Evolutionary conservation across 2,329 filamentous ascomycete genomes (phyloP).

Genomic region (Xylariomycetidae sp.): DNA sequence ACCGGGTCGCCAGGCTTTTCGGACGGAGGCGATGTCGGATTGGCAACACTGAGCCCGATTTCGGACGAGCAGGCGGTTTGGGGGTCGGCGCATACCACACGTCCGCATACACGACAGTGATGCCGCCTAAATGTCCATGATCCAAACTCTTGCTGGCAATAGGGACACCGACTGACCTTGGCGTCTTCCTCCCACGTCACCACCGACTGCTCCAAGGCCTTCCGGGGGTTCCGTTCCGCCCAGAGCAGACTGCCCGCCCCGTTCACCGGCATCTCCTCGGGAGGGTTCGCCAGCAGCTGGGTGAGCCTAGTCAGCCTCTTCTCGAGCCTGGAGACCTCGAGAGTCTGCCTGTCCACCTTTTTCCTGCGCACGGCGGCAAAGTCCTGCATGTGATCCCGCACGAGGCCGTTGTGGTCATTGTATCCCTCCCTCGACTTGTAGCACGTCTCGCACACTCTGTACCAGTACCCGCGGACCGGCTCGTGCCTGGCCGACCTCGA

Average conservation of each 20-base stretch:
- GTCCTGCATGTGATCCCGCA: constrained; percentile 65
- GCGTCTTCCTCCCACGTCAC: constrained; percentile 95
- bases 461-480: constrained; percentile 86
- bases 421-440: constrained; percentile 96
- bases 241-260: constrained; percentile 51
- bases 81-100: constrained; percentile 86
- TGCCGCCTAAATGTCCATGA: constrained; percentile 90
- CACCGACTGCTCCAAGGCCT: constrained; percentile 82
- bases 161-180: constrained; percentile 75
- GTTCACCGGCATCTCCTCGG: constrained; percentile 48
- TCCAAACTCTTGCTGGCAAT: constrained; percentile 93
- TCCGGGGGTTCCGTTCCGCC: constrained; percentile 70
- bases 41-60: constrained; percentile 71
- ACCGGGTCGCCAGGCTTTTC: constrained; percentile 41
- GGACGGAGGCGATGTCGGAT: constrained; percentile 39
- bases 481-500: constrained; percentile 86
- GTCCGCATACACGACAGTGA: constrained; percentile 90
- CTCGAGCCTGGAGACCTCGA: constrained; percentile 86
- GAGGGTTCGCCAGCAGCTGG: constrained; percentile 71
- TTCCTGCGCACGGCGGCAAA: constrained; percentile 71
- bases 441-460: constrained; percentile 95
- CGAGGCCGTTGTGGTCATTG: constrained; percentile 75
- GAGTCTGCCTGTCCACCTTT: constrained; percentile 75
- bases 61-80: constrained; percentile 81
- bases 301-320: constrained; percentile 90